Evolutionary conservation across 768 basidiomycete species (phyloP).

Genomic region (Hygrophorus pudorinus): DNA sequence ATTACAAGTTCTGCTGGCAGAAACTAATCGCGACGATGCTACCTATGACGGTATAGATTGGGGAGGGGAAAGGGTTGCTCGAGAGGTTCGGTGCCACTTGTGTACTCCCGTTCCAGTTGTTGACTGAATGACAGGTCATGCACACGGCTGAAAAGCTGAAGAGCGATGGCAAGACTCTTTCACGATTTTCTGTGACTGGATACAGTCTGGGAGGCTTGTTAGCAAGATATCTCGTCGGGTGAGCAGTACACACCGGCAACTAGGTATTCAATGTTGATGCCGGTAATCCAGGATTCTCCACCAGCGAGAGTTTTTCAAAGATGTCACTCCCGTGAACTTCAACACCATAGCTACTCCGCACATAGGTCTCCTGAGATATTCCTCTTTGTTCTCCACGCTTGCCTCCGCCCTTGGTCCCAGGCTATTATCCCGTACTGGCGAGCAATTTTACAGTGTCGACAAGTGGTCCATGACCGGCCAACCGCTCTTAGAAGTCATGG

Average conservation of each 20-base stretch:
- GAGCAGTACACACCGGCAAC: conserved; percentile 10
- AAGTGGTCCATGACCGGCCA: conserved; percentile 60
- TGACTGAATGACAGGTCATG: conserved; percentile 32
- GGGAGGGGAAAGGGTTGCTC: conserved; percentile 62
- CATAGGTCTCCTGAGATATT: conserved; percentile 60
- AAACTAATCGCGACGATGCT: conserved; percentile 40
- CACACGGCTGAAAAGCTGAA: conserved; percentile 45
- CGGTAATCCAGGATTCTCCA: conserved; percentile 40
- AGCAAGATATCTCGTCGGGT: conserved; percentile 71
- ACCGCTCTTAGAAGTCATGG: conserved; percentile 66
- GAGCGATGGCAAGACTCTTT: conserved; percentile 44
- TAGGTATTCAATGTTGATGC: conserved; percentile 1
- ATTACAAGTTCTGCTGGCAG: conserved; percentile 41
- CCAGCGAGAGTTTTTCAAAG: conserved; percentile 62
- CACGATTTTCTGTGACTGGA: conserved; percentile 64
- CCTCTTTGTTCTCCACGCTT: conserved; percentile 46
- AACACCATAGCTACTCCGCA: conserved; percentile 79
- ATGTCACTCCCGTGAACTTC: conserved; percentile 68
- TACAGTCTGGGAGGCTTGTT: conserved; percentile 79
- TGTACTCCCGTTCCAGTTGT: not conserved
- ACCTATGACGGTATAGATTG: conserved; percentile 70
- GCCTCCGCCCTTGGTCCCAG: conserved; percentile 50
- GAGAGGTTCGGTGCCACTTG: conserved; percentile 46
- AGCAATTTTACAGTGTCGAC: conserved; percentile 68
- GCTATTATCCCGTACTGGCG: conserved; percentile 69